phyloP scores from a whole-genome alignment of 169 alveolate genomes.

The Prorocentrum cordatum region DNA sequence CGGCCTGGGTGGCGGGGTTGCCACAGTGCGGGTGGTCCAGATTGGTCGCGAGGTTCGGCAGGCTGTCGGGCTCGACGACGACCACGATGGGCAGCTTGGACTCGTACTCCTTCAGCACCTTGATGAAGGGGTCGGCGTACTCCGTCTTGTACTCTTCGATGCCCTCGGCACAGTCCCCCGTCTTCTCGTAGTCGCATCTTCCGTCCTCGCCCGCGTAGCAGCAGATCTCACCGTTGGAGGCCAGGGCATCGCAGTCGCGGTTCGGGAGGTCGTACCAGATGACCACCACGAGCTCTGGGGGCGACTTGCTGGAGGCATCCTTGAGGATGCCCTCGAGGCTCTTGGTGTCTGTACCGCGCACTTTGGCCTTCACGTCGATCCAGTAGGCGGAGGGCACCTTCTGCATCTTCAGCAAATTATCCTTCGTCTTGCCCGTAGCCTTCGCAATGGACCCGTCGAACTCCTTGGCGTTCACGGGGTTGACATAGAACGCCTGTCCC shows the following conservation, averaged over 20 bases:
- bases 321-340: slow-evolving; percentile 39
- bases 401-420: too few species aligned
- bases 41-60: slow-evolving; percentile 38
- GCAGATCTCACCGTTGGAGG: slow-evolving; percentile 41
- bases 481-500: too few species aligned
- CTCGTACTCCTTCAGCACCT: neutral
- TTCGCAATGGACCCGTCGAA: too few species aligned
- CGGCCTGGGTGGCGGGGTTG: slow-evolving; percentile 13
- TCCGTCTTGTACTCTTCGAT: slow-evolving; percentile 29
- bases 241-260: slow-evolving; percentile 38
- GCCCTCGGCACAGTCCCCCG: neutral
- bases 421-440: too few species aligned
- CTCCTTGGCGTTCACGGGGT: too few species aligned
- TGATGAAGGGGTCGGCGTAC: slow-evolving; percentile 14
- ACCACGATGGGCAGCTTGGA: slow-evolving; percentile 21
- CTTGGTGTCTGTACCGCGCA: neutral
- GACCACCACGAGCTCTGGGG: slow-evolving; percentile 48
- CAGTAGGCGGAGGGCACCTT: slow-evolving; percentile 12
- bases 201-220: slow-evolving; percentile 13
- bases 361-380: slow-evolving; percentile 4
- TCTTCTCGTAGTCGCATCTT: slow-evolving; percentile 6
- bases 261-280: slow-evolving; percentile 43
- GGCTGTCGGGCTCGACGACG: slow-evolving; percentile 26
- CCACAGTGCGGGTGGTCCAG: slow-evolving; percentile 22
- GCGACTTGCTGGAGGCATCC: slow-evolving; percentile 38